Conservation (phyloP, 768 basidiomycete genomes). For the Termitomyces bulborhizus region DNA sequence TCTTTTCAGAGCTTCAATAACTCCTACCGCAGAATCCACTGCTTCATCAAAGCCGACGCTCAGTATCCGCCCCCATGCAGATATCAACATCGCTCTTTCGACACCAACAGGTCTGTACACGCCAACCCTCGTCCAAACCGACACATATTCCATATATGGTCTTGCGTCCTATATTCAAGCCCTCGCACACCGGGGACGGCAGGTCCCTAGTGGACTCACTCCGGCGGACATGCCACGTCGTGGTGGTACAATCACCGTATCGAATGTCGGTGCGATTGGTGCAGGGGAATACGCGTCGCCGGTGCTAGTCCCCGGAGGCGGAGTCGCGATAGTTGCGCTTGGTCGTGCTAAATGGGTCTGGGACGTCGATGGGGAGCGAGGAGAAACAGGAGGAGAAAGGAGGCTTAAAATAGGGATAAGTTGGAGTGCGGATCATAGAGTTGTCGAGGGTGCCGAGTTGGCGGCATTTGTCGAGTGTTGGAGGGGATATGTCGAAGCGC, state of each 20-base stretch:
- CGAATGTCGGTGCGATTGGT: constrained; percentile 80
- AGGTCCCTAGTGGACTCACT: constrained; percentile 59
- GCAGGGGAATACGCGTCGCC: constrained; percentile 65
- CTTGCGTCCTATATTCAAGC: constrained; percentile 58
- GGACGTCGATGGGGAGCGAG: constrained; percentile 50
- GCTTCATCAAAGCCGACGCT: constrained; percentile 51
- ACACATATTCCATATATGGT: constrained; percentile 50
- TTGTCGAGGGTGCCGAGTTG: constrained; percentile 85
- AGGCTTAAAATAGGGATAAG: constrained; percentile 60
- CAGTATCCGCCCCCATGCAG: constrained; percentile 66
- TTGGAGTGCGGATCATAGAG: constrained; percentile 84
- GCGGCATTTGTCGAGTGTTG: constrained; percentile 85
- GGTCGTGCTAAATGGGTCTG: constrained; percentile 75
- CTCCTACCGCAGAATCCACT: constrained; percentile 24
- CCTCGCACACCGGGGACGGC: constrained; percentile 59
- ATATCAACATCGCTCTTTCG: constrained; percentile 72
- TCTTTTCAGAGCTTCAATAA: constrained; percentile 71
- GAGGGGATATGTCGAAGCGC: constrained; percentile 74
- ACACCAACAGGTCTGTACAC: constrained; percentile 83
- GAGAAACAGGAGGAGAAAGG: constrained; percentile 41
- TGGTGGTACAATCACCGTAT: constrained; percentile 76
- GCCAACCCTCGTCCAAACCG: constrained; percentile 55
- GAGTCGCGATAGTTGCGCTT: constrained; percentile 79
- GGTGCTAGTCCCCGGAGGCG: constrained; percentile 75
- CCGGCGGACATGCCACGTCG: constrained; percentile 64